These are phyloP conservation scores for Populus tomentosa DNA, from an alignment of 441 rosid genomes.

Conservation along the genomic window DNA sequence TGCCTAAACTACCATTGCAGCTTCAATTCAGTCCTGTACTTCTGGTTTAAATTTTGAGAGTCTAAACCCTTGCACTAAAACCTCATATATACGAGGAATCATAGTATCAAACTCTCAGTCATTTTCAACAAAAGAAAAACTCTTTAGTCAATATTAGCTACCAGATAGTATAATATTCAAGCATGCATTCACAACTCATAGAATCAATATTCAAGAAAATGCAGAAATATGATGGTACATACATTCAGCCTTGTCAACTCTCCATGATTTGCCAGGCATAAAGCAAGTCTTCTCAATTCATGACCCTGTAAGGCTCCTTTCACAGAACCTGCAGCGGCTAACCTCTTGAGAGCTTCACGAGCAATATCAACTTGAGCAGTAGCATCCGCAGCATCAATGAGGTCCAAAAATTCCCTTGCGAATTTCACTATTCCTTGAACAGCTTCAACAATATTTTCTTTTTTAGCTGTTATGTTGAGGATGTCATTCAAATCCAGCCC, in stretches of 20 bases:
- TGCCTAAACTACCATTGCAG: neutral
- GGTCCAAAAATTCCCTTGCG: constrained; percentile 90
- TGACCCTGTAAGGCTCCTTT: constrained; percentile 94
- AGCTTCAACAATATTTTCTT: constrained; percentile 91
- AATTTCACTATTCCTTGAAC: constrained; percentile 92
- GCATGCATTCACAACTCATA: constrained; percentile 4
- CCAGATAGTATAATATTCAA: neutral
- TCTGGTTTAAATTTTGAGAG: too few species aligned
- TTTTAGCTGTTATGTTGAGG: constrained; percentile 71
- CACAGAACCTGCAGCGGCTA: constrained; percentile 92
- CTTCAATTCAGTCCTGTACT: neutral
- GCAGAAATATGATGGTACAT: constrained; percentile 26
- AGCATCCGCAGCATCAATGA: constrained; percentile 99
- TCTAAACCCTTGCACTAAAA: too few species aligned
- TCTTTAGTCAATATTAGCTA: too few species aligned
- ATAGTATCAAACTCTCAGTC: neutral
- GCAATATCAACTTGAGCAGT: constrained; percentile 90
- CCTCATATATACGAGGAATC: neutral
- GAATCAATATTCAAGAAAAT: neutral
- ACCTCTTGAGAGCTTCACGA: constrained; percentile 93
- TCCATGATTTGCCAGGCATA: constrained; percentile 97
- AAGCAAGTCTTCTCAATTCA: constrained; percentile 88
- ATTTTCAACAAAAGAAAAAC: too few species aligned
- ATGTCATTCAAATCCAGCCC: constrained; percentile 84
- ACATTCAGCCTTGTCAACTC: constrained; percentile 88